Evolutionary conservation across 2,329 filamentous ascomycete genomes (phyloP), one percentile per base, ranked within the genome.

Genomic region (Fusarium goolgardi): DNA sequence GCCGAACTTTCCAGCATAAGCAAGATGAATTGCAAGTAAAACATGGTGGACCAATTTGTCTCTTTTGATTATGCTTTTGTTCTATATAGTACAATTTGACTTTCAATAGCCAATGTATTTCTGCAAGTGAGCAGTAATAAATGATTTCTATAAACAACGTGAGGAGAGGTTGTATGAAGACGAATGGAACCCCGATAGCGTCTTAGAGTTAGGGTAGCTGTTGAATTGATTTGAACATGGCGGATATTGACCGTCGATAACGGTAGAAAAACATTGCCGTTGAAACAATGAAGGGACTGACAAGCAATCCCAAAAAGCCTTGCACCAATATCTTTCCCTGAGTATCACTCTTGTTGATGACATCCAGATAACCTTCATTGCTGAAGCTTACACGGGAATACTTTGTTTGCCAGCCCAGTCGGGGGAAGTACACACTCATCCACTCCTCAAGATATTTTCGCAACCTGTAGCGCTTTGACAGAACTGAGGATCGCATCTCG

Each of bases 341-440:
- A 55, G 86, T 80, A 56, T 90, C 86, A 58, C 91, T 93, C 69
- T 86, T 87, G 39, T 81, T 82, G 34, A 93, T 85, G 5, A 98
- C 91, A 63, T 96, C 90, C 1, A 91, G 92, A 78, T 99, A 99
- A 21, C 92, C 83, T 80, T 97, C 91, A 74, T 97, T 97, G 61
- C 93, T 93, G 77, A 99, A 99, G 71, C 94, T 97, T 11, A 99
- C 90, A 21, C 95, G 86, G 1, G 91, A 89, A 76, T 99, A 99
- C 80, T 97, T 93, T 3, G 96, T 99, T 75, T 91, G 89, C 90
- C 95, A 97, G 1, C 95, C 96, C 15, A 94, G 79, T 27, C 85
- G 81, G 0, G 96, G 96, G 3, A 96, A 75, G 72, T 91, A 90
- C 16, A 91, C 86, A 53, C 91, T 92, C 53, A 98, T 81, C 34